Base-by-base conservation (phyloP, 306 rosid genomes). In the Corylus avellana region DNA sequence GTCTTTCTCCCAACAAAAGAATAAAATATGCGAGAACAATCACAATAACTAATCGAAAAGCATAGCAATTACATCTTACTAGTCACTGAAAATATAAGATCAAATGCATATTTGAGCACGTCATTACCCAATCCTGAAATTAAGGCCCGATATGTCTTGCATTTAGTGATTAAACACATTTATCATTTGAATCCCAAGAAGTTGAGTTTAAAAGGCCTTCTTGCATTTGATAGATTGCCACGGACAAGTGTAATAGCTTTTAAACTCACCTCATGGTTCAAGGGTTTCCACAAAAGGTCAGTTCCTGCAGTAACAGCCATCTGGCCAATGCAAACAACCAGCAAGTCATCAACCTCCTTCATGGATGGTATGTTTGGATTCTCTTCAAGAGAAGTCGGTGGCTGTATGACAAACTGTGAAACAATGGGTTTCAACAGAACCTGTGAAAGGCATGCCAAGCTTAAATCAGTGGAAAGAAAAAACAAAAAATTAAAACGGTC, bases 281-380 rank as follows among this genome's bases (percentile, higher is more conserved):
- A 78, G n/a, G 93, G 86, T 79, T 95, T 90, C 98, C 98, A 95
- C 78, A 92, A 63, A 70, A 92, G 90, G 84, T 95, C 98, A 58
- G 82, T 87, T 77, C 97, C 97, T 13, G 98, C 97, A 71, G 98
- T 85, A 69, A 95, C 94, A 0, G 98, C 98, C 98, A 95, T 91
- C 77, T 95, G 98, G 72, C 97, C 98, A 1, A 92, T 72, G 84
- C 98, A 92, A 35, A 72, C 57, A 75, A 92, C 98, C 73, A 95
- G 76, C 47, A 92, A 86, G 77, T 92, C 97, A 88, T 95, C 97
- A 77, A 95, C 89, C 78, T 91, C 94, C 71, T 88, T 78, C 76
- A 89, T 85, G 20, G 90, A 86, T 1, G 95, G 97, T 46, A 90
- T 27, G 76, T 85, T 83, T 8, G 57, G 32, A 82, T 82, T 81